These are phyloP conservation scores for Sclerotinia trifoliorum DNA, from an alignment of 2,329 filamentous ascomycete species.

Conservation along the genomic window DNA sequence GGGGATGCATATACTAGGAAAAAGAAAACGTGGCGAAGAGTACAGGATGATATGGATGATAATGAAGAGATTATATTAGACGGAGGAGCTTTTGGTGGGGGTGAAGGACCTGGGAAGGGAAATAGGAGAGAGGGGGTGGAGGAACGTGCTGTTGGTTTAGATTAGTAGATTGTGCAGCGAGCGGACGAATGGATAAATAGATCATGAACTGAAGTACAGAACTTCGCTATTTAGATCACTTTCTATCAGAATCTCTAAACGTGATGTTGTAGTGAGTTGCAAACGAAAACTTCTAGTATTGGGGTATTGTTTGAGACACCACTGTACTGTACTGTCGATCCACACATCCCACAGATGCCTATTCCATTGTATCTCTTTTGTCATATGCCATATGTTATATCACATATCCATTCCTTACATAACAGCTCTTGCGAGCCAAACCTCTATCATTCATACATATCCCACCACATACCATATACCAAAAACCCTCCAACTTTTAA, in stretches of 20 bases:
- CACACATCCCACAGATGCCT: background rate
- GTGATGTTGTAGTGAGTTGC: background rate
- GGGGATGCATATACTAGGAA: slow-evolving; percentile 26
- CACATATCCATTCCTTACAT: background rate
- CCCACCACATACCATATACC: no score
- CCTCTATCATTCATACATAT: background rate
- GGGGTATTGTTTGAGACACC: no score
- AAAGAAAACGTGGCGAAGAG: slow-evolving; percentile 43
- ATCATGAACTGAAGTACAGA: no score
- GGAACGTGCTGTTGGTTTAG: slow-evolving; percentile 13
- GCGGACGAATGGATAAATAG: background rate
- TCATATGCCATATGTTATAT: no score
- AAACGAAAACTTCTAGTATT: background rate
- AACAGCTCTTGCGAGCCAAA: background rate
- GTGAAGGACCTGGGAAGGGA: background rate
- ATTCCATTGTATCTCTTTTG: background rate
- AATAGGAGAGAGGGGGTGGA: slow-evolving; percentile 28
- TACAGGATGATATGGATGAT: slow-evolving; percentile 45
- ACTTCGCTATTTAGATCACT: rapidly evolving
- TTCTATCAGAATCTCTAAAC: no score
- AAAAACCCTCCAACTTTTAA: no score
- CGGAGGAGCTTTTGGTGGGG: slow-evolving; percentile 40
- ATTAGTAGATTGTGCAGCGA: background rate
- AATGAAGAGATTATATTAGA: slow-evolving; percentile 45
- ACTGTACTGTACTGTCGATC: background rate